Evolutionary conservation across 192 early-diverging fungal genomes (phyloP).

Genomic region (Coemansia erecta): DNA sequence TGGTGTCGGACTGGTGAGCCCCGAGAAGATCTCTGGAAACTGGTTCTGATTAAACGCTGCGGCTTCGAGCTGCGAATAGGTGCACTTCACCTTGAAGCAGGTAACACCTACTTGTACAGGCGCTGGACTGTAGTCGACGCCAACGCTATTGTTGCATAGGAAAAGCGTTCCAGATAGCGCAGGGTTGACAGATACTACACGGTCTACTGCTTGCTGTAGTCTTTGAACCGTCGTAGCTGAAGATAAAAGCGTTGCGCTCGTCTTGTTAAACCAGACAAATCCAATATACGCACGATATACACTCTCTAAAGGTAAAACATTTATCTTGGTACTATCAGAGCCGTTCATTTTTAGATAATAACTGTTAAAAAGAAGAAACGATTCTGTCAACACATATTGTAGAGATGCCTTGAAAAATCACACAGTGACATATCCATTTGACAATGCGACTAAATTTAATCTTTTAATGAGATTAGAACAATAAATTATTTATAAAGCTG

Average conservation of each 20-base stretch:
- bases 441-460: too few species aligned
- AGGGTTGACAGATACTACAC: conserved; percentile 6
- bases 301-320: conserved; percentile 6
- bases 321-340: background rate
- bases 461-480: too few species aligned
- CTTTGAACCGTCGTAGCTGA: background rate
- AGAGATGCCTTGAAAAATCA: too few species aligned
- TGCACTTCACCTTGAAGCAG: background rate
- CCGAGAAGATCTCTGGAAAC: conserved; percentile 14
- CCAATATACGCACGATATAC: conserved; percentile 26
- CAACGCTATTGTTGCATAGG: background rate
- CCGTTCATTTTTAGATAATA: background rate
- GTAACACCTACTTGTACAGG: background rate
- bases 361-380: too few species aligned
- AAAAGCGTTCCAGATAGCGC: conserved; percentile 13
- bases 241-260: background rate
- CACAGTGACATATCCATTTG: too few species aligned
- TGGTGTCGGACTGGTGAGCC: conserved; percentile 5
- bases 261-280: conserved; percentile 23
- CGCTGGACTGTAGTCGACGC: too few species aligned
- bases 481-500: too few species aligned
- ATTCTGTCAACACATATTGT: too few species aligned
- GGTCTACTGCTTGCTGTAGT: conserved; percentile 15
- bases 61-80: conserved; percentile 3
- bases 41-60: conserved; percentile 19